Evolutionary conservation across 805 yeast species (phyloP).

Genomic region (Torulaspora microellipsoides): DNA sequence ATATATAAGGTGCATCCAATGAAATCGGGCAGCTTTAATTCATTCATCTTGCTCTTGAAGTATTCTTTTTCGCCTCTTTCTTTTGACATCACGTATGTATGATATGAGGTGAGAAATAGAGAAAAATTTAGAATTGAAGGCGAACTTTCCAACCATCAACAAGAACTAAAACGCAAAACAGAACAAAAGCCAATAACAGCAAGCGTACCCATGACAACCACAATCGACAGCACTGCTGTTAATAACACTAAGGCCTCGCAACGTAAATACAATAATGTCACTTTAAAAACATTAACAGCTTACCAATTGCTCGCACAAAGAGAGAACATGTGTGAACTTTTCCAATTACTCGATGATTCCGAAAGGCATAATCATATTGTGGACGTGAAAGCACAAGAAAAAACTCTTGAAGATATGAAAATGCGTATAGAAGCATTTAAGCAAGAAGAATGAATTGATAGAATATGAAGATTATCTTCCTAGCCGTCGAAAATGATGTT

Average conservation of each 20-base stretch:
- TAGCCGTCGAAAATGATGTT: no score
- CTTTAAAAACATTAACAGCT: constrained; percentile 31
- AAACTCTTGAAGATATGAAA: constrained; percentile 14
- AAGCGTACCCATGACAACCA: constrained; percentile 2
- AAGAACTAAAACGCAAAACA: background rate
- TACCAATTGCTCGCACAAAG: constrained; percentile 27
- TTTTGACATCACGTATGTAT: no score
- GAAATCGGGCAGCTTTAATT: constrained; percentile 20
- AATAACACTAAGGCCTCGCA: constrained; percentile 2
- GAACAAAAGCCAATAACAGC: background rate
- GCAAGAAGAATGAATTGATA: no score
- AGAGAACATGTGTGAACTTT: constrained; percentile 30
- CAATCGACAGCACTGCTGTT: background rate
- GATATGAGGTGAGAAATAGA: no score
- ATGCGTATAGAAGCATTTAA: constrained; percentile 9
- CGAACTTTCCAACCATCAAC: background rate
- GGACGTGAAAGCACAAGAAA: constrained; percentile 16
- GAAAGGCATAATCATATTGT: constrained; percentile 16
- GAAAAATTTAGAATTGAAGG: background rate
- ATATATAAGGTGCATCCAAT: constrained; percentile 36
- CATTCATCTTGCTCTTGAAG: constrained; percentile 12
- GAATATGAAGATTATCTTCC: no score
- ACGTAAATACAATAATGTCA: constrained; percentile 21
- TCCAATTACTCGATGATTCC: constrained; percentile 26
- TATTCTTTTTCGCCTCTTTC: background rate